Evolutionary conservation across 2,329 filamentous ascomycete species (phyloP), one percentile per base, ranked within the genome.

Genomic region (Talaromyces funiculosus): DNA sequence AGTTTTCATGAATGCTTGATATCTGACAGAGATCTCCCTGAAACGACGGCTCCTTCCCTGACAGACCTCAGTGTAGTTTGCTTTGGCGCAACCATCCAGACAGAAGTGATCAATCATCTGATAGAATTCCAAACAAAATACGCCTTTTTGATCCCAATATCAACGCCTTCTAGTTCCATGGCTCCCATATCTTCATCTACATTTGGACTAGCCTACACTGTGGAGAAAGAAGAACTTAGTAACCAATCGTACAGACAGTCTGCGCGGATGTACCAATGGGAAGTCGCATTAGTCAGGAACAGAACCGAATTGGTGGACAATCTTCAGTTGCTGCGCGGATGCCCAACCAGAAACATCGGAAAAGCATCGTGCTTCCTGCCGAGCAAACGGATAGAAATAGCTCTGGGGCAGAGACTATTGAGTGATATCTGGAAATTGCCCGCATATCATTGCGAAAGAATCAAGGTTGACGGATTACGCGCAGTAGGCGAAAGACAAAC

Each of bases 261-360:
- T 20, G 18, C 35, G 45, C 45, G 57, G 57, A 18, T 54, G 57
- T 45, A 60, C 57, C 57, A 60, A 60, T 60, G 57, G 57, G 35
- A 54, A 45, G 57, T 22, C 37, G 57, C 57, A 60, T 54, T 60
- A 60, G 57, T 31, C 57, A 60, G 57, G 57, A 60, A 60, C 57
- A 33, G 22, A 12, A 8, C 47, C 38, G 47, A 54, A 37, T 54
- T 54, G 49, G 57, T 54, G 49, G 57, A 54, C 49, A 29, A 22
- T n/a, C 14, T 18, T 57, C 35, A 14, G 10, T 31, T 53, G 45
- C 57, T 59, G 57, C 49, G 57, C 53, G 29, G 57, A 40, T 54
- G 57, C 57, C 57, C 57, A 54, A 20, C 26, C 47, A 51, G n/a
- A 31, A 33, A 31, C 16, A 31, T 7, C n/a, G 1, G 14, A 20